These are phyloP conservation scores for Aspergillus nomiae DNA, from an alignment of 2,329 filamentous ascomycete genomes.

Conservation along the genomic window DNA sequence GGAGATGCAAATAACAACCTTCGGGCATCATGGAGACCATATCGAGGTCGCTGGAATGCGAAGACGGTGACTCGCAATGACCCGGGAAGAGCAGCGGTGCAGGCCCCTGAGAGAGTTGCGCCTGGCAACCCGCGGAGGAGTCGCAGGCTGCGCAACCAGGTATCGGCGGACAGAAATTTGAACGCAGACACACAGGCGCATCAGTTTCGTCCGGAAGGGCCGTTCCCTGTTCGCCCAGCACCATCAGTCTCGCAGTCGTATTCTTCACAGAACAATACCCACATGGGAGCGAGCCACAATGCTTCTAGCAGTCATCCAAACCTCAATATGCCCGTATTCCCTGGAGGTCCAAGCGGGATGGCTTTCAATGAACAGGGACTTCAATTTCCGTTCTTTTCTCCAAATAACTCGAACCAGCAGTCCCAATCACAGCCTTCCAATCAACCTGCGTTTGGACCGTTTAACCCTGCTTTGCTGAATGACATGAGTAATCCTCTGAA, in stretches of 20 bases:
- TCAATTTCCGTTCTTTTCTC: slow-evolving; percentile 12
- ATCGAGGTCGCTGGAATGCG: slow-evolving; percentile 21
- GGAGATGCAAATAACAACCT: not conserved
- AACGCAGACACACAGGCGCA: slow-evolving; percentile 3
- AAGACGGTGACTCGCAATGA: slow-evolving; percentile 11
- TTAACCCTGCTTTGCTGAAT: slow-evolving; percentile 14
- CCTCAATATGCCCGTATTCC: slow-evolving; percentile 13
- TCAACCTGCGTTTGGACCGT: slow-evolving; percentile 9
- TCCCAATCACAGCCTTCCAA: slow-evolving; percentile 8
- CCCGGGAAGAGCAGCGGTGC: not conserved
- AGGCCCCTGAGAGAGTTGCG: slow-evolving; percentile 1
- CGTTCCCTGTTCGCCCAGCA: not conserved
- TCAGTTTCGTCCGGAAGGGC: not conserved
- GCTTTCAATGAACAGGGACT: slow-evolving; percentile 1
- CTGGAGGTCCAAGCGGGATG: slow-evolving; percentile 1
- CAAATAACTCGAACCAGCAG: slow-evolving; percentile 7
- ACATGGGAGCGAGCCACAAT: not conserved
- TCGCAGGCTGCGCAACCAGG: slow-evolving; percentile 5
- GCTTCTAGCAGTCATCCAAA: not conserved
- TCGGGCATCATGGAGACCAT: slow-evolving; percentile 21
- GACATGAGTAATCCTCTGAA: slow-evolving; percentile 9
- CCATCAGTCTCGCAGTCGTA: not conserved
- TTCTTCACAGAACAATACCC: not conserved
- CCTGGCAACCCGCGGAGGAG: not conserved
- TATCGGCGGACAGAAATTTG: not conserved